Evolutionary conservation across 768 basidiomycete species (phyloP), one percentile per base, ranked within the genome.

Genomic region (Russula olivacea): DNA sequence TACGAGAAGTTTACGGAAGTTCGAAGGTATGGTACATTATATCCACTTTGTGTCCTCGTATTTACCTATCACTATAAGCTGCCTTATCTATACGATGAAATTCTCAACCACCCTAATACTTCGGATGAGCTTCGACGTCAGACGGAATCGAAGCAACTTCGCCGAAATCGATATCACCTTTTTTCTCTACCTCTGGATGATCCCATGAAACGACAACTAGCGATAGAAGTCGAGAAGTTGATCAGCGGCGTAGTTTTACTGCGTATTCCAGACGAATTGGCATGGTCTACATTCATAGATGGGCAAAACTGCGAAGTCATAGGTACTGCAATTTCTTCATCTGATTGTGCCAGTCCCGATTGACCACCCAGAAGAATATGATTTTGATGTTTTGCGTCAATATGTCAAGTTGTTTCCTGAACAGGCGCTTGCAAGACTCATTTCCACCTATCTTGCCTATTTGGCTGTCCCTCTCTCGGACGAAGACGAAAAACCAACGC

Each of bases 231-330:
- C 12, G 83, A 91, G 47, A 82, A 83, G 19, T 75, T 97, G 36
- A 80, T 91, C 2, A 77, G 82, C 17, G 94, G 93, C 2, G 83
- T 85, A 34, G 81, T 97, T 3, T 74, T 96, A 7, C 77, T 99
- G 21, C 77, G 79, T 17, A 81, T 94, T 10, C 82, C 85, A 0
- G 88, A 97, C 68, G 87, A 91, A 69, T 71, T 87, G 28, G 93
- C 90, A 0, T 99, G 97, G 96, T 78, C 75, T 30, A 72, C 89
- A 4, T 84, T 80, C 64, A 77, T 98, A 49, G 92, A 98, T 69
- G 81, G 83, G 64, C 82, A 77, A 59, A 87, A 98, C 71, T 80
- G 76, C 43, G 84, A 83, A 30, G 78, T 78, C 6, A 77, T 91
- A 9, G 81, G 93, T 92, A 70, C 48, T 19, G 30, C 25, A n/a